Evolutionary conservation across 2,329 filamentous ascomycete genomes (phyloP).

Genomic region (Didymella keratinophila): DNA sequence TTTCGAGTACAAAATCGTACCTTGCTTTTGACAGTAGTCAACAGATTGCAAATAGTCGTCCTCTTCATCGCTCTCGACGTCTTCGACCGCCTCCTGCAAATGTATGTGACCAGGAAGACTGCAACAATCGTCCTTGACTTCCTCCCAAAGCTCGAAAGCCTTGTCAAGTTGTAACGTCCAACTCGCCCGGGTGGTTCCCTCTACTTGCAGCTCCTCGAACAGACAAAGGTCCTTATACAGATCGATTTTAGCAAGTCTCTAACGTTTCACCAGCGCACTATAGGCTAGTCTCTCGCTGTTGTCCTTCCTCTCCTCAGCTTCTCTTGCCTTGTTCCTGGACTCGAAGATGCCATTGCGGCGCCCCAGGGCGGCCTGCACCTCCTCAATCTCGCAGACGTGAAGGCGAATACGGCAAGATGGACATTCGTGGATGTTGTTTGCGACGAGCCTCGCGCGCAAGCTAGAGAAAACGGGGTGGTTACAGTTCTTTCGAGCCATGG

Average conservation of each 20-base stretch:
- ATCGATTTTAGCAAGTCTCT: not conserved
- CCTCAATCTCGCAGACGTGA: conserved; percentile 18
- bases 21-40: not conserved
- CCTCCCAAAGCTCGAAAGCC: not conserved
- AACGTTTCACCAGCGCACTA: not conserved
- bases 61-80: not conserved
- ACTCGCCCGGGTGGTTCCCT: not conserved
- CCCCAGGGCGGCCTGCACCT: conserved; percentile 12
- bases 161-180: not conserved
- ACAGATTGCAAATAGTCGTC: not conserved
- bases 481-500: not conserved
- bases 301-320: not conserved
- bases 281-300: not conserved
- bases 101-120: not conserved
- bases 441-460: not conserved
- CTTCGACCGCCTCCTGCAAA: not conserved
- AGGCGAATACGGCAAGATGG: conserved; percentile 17
- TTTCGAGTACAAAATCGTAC: not conserved
- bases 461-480: not conserved
- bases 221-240: not conserved
- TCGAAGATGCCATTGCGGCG: conserved; percentile 26
- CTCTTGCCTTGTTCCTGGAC: conserved; percentile 6
- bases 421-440: not conserved
- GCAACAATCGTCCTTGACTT: not conserved
- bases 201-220: not conserved